Evolutionary conservation across 2,329 filamentous ascomycete species (phyloP), one percentile per base, ranked within the genome.

Genomic region (Aureobasidium sp.): DNA sequence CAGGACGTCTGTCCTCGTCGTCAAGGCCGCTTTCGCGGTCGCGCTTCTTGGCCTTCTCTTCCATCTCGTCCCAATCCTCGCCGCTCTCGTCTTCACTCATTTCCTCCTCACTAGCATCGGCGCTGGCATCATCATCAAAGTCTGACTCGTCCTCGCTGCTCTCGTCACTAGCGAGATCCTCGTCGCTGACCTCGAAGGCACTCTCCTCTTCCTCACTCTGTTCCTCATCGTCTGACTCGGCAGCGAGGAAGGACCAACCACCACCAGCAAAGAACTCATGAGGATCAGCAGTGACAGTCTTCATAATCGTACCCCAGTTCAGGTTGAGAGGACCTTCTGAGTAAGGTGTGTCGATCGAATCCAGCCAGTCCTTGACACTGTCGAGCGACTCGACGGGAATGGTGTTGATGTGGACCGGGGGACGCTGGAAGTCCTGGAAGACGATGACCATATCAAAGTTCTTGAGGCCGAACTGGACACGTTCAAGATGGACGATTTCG

Each of bases 241-340:
- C 87, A 60, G 87, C 87, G 63, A 99, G 75, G 83, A 99, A 97
- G 1, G 86, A 88, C 94, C 94, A 99, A 50, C 94, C 94, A 36
- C 95, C 94, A 66, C 97, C 93, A 4, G 83, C 85, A 75, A 97
- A 99, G 84, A 99, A 99, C 69, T 88, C 85, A 73, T 99, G 93
- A 2, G 94, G 90, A 72, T 99, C 92, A 39, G 89, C 87, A 24
- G 89, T 93, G 29, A 99, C 92, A 0, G 94, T 99, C 82, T 99
- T 99, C 92, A 99, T 99, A 72, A 99, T 99, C 17, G 92, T 96
- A 12, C 90, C 89, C 94, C 94, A 99, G 81, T 97, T 97, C 63
- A 99, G 82, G 78, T 99, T 99, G 68, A 99, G 85, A 1, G 93
- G 94, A 63, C 94, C 94, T 76, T 99, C 95, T 13, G 86, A 89